Conservation (phyloP, 139 green algal species). For the Chlamydomonas sp. region DNA sequence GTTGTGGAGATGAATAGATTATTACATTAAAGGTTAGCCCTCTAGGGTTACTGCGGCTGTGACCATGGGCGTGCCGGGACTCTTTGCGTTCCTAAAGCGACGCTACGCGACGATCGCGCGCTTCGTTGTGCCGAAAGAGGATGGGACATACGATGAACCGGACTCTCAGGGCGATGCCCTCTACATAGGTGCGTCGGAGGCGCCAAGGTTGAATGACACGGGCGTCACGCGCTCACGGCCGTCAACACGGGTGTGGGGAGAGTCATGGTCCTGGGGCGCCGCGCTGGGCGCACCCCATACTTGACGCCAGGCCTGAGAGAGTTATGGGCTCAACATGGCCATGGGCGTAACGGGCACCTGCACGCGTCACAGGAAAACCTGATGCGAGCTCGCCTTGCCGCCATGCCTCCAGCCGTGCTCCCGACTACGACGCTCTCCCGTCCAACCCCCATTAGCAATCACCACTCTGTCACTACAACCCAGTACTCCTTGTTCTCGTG, state of each 20-base stretch:
- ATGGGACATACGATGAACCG: slow-evolving; percentile 1
- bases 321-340: background rate
- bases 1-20: background rate
- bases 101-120: slow-evolving; percentile 61
- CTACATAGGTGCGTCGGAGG: slow-evolving; percentile 69
- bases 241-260: no score
- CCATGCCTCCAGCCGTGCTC: no score
- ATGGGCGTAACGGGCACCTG: no score
- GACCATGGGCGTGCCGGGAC: slow-evolving; percentile 67
- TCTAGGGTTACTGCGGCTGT: background rate
- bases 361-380: no score
- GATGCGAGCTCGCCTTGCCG: no score
- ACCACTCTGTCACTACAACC: no score
- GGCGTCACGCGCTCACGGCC: no score
- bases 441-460: no score
- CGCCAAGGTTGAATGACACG: background rate
- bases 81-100: slow-evolving; percentile 66
- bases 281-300: no score
- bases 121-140: slow-evolving; percentile 16
- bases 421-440: no score
- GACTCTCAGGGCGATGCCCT: slow-evolving; percentile 60
- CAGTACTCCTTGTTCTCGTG: no score
- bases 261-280: no score
- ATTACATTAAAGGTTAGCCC: background rate
- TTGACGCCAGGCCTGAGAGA: background rate